Base-by-base conservation (phyloP, 2,329 filamentous ascomycete genomes). In the Basipetospora sp. region DNA sequence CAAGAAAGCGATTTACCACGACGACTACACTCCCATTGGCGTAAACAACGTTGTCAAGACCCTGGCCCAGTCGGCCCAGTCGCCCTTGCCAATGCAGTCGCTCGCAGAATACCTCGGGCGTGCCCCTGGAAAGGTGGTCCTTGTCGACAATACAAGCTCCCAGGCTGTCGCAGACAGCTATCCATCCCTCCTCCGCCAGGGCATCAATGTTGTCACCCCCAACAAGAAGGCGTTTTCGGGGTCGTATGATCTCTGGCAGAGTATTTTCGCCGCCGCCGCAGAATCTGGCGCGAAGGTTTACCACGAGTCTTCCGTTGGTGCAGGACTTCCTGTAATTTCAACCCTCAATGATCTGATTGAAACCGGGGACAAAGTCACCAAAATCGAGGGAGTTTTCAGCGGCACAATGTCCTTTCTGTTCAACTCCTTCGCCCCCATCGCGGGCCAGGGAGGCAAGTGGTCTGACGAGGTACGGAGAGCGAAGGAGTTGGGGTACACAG, bases 181-280 rank as follows among this genome's bases (percentile, higher is more conserved):
- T 59, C 87, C 90, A 1, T 58, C 71, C 33, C 83, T 93, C 58
- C 65, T 98, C 43, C 70, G 73, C 50, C 74, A 76, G 45, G 88
- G 87, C 10, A 78, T 98, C 57, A 88, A 77, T 58, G 76, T 98
- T 49, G 84, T 96, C 19, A 98, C 90, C 1, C 87, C 90, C 31
- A 98, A 96, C 69, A 98, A 98, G 68, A 98, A 98, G 63, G 88
- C 82, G 11, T 98, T 98, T 62, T 92, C 85, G 0, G 77, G 81
- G 41, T 76, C 74, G 32, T 77, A 83, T 50, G 67, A 75, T 48
- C 65, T 94, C 40, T 98, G 88, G 87, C 72, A 83, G 51, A 74
- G 81, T 44, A 94, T 98, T 53, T 92, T 93, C 58, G 62, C 65
- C 3, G 71, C 83, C 2, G 79, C 86, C 1, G 67, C 71, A 34